Base-by-base conservation (phyloP, 2,329 filamentous ascomycete species). In the Rasamsonia emersonii region DNA sequence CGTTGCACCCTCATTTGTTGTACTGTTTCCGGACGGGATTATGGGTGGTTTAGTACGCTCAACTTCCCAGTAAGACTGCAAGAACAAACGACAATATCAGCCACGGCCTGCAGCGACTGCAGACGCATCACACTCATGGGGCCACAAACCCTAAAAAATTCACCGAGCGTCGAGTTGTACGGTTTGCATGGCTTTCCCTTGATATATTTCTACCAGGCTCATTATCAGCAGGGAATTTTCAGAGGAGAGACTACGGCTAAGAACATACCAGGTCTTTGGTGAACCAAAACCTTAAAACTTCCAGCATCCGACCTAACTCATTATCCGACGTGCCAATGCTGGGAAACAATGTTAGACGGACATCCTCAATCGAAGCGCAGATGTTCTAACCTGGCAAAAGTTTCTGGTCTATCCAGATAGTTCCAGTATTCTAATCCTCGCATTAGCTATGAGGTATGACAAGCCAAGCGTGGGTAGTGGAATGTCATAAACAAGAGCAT, bases 161-260 rank as follows among this genome's bases (percentile, higher is more conserved):
- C 91, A 43, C 91, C 91, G 30, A 98, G 65, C 20, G 86, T 88
- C 28, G 88, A 95, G 62, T 98, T 98, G 67, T 98, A 98, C 8
- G 91, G 91, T 63, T 98, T 98, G 77, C 89, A 96, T 25, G 91
- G 91, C 67, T 88, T 93, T 38, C 89, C 89, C 67, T 96, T 96
- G 57, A 93, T 85, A 53, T 96, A 98, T 75, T 98, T 98, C 73
- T 78, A 49, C 35, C 26, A 31, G 9, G 9, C 9, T 17, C 32
- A 19, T 37, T 36, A 19, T 18, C 14, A 24, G 19, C 19, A 16
- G 30, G 10, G 23, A 30, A 13, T 16, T 30, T 9, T 11, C 23
- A 10, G 23, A 16, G 25, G 16, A 23, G 9, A 36, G 14, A 28
- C 9, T 17, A 28, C 28, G n/a, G n/a, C n/a, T n/a, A n/a, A 35